These are phyloP conservation scores for Solanum pinnatisectum DNA, from an alignment of 257 asterid species.

Conservation along the genomic window DNA sequence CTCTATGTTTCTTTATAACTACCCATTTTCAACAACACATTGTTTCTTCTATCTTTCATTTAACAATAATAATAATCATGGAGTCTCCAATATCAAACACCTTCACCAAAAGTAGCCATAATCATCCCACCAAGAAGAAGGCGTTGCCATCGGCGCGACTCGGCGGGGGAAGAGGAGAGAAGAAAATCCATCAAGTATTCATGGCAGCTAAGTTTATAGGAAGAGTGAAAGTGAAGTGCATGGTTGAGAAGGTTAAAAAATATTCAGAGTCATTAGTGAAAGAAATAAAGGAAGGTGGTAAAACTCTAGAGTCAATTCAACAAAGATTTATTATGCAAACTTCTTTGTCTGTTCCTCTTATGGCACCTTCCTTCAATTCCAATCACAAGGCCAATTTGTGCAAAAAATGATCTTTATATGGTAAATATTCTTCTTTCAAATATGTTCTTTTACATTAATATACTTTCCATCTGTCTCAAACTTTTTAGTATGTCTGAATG, in stretches of 20 bases:
- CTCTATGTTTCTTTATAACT: background rate
- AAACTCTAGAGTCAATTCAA: constrained; percentile 32
- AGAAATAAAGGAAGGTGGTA: constrained; percentile 36
- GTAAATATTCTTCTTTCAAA: background rate
- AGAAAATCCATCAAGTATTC: background rate
- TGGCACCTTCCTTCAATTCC: constrained; percentile 10
- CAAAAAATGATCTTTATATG: background rate
- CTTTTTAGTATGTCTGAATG: too few species aligned
- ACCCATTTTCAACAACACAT: background rate
- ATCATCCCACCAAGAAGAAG: background rate
- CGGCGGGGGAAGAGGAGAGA: background rate
- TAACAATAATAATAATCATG: background rate
- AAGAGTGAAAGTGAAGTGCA: constrained; percentile 27
- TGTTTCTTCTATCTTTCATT: background rate
- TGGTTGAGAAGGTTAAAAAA: constrained; percentile 38
- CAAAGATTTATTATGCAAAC: constrained; percentile 48
- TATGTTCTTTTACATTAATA: too few species aligned
- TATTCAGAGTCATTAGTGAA: constrained; percentile 20
- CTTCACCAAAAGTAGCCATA: background rate
- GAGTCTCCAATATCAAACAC: background rate
- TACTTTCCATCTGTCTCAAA: too few species aligned
- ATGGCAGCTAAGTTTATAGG: constrained; percentile 25
- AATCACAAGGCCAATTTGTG: background rate
- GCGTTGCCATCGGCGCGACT: background rate
- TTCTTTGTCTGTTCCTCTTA: constrained; percentile 60